phyloP scores from a whole-genome alignment of 2,329 filamentous ascomycete genomes.

The Albifimbria verrucaria region DNA sequence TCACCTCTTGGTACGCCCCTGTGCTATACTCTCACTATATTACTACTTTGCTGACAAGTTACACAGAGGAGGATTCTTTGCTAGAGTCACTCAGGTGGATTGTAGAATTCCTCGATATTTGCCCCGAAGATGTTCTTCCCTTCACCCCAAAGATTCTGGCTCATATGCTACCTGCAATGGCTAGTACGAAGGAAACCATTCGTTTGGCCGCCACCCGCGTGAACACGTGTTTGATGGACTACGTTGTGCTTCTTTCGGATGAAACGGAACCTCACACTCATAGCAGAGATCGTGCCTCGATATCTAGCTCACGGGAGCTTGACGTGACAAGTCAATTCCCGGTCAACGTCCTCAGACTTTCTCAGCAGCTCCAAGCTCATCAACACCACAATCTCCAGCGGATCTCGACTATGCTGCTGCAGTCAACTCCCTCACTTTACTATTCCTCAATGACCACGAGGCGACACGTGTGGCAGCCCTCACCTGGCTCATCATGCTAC shows the following conservation, averaged over 20 bases:
- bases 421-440: conserved; percentile 85
- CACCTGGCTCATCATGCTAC: conserved; percentile 96
- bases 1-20: conserved; percentile 64
- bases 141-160: conserved; percentile 92
- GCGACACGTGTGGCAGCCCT: conserved; percentile 90
- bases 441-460: conserved; percentile 96
- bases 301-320: conserved; percentile 51
- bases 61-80: conserved; percentile 80
- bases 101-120: conserved; percentile 94
- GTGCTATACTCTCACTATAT: background rate
- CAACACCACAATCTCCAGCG: conserved; percentile 45
- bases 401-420: conserved; percentile 96
- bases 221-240: conserved; percentile 87
- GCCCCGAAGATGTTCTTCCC: conserved; percentile 90
- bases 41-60: conserved; percentile 10
- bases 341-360: conserved; percentile 41
- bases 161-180: conserved; percentile 90
- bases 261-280: conserved; percentile 42
- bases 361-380: conserved; percentile 42
- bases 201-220: conserved; percentile 84
- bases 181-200: conserved; percentile 85
- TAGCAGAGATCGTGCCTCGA: conserved; percentile 46
- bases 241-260: conserved; percentile 86
- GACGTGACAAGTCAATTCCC: conserved; percentile 51
- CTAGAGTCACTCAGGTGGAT: conserved; percentile 93